A percentile compares a stretch with the other conserved stretches of the same genome.
Evolutionary conservation across 768 basidiomycete genomes (phyloP).

Genomic region (Erythrobasidium yunnanense): DNA sequence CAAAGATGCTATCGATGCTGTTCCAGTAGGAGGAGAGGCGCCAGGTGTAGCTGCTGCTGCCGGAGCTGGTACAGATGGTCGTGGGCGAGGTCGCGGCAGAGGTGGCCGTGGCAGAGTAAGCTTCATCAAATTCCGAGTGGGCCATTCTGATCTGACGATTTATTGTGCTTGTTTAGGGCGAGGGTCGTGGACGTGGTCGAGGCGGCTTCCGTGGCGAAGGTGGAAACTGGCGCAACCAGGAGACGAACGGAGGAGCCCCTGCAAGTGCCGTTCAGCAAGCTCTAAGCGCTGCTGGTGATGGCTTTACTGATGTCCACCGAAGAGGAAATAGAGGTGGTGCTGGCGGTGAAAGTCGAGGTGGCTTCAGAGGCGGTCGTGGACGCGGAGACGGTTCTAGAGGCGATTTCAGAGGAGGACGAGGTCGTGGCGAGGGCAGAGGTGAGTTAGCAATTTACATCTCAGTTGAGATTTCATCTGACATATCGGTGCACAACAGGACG

Average conservation of each 20-base stretch:
- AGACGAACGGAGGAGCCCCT: neutral
- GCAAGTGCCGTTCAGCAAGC: neutral
- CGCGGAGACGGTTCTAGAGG: neutral
- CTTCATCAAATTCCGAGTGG: no score
- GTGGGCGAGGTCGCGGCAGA: neutral
- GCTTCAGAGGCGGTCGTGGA: constrained; percentile 20
- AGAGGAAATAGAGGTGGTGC: neutral
- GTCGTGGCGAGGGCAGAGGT: neutral
- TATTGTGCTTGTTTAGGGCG: neutral
- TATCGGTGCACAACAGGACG: neutral
- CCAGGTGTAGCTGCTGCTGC: neutral
- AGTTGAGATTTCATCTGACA: neutral
- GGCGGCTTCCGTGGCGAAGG: neutral
- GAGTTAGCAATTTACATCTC: neutral
- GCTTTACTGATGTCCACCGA: neutral
- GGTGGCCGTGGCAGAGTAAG: neutral
- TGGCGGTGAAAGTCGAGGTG: neutral
- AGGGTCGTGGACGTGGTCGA: neutral
- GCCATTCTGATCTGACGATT: neutral
- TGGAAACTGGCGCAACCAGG: constrained; percentile 1
- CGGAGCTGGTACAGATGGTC: neutral
- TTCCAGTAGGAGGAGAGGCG: neutral
- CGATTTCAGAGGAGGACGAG: constrained; percentile 13
- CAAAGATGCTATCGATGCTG: neutral
- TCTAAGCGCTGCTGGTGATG: neutral